phyloP scores from a whole-genome alignment of 2,329 filamentous ascomycete species.

The Epichloe brachyelytri region DNA sequence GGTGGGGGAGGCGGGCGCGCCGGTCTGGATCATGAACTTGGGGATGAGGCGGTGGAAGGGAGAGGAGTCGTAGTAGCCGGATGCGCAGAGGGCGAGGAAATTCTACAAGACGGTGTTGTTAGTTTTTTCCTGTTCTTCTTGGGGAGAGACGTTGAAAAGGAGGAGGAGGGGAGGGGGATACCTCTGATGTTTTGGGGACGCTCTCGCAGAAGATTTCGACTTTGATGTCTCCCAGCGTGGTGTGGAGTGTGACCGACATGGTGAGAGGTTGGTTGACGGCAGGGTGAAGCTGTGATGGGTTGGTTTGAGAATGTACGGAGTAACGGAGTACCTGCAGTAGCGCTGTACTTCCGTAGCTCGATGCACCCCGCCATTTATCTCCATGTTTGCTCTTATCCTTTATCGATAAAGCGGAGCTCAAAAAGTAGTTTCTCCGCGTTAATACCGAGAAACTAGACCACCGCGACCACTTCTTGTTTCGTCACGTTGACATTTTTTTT shows the following conservation, averaged over 20 bases:
- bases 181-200: conserved; percentile 83
- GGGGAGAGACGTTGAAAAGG: not conserved
- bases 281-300: not conserved
- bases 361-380: too few species aligned
- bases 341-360: too few species aligned
- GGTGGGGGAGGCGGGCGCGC: conserved; percentile 45
- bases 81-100: conserved; percentile 77
- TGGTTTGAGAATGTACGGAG: not conserved
- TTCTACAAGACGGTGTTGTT: conserved; percentile 37
- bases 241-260: conserved; percentile 69
- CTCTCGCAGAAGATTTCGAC: conserved; percentile 93
- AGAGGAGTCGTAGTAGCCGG: conserved; percentile 60
- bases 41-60: conserved; percentile 73
- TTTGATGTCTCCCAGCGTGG: conserved; percentile 80
- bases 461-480: too few species aligned
- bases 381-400: too few species aligned
- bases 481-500: too few species aligned
- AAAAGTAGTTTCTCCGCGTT: too few species aligned
- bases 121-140: not conserved
- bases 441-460: too few species aligned
- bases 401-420: too few species aligned
- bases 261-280: not conserved
- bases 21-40: conserved; percentile 69
- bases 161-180: conserved; percentile 18
- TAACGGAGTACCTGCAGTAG: too few species aligned